Evolutionary conservation across 345 rosid species (phyloP), one percentile per base, ranked within the genome.

Genomic region (Euphorbia tirucalli): DNA sequence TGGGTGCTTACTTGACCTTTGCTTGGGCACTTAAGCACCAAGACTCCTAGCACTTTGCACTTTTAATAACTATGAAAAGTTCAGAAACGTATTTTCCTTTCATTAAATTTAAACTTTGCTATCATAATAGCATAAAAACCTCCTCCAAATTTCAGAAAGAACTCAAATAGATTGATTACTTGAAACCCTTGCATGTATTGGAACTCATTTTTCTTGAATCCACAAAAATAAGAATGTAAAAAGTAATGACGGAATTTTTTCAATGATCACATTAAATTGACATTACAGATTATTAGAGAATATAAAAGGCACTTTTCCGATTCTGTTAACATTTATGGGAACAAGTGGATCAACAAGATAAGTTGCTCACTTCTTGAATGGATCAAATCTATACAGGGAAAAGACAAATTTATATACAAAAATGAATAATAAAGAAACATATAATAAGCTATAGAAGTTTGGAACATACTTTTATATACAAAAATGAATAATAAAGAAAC

Each of bases 381-480:
- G 32, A 0, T 57, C 27, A 68, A 54, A 68, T 22, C 16, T 15
- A 59, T 1, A 57, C 24, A 22, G 22, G 21, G 21, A 22, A 18
- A 60, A 7, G 9, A 1, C 1, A 48, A 14, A 22, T 56, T n/a
- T n/a, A n/a, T n/a, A n/a, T n/a, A n/a, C n/a, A n/a, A 11, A 22
- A 24, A 24, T 24, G 24, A 8, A 30, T 2, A 31, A 60, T 13
- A 18, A 50, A 50, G 0, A 52, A 19, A n/a, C 7, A 52, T 19
- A 57, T 58, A 37, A 24, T 59, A 19, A 22, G 21, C 19, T 19
- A n/a, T 11, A 22, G n/a, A 32, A 13, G 5, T 22, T 49, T 25
- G 37, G 46, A 67, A 69, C 89, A 84, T 82, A 94, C 97, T 1
- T n/a, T n/a, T n/a, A n/a, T n/a, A n/a, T n/a, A n/a, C n/a, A n/a